A percentile compares a stretch with the other conserved stretches of the same genome.
Evolutionary conservation across 2,329 filamentous ascomycete genomes (phyloP).

Genomic region (Biscogniauxia mediterranea): DNA sequence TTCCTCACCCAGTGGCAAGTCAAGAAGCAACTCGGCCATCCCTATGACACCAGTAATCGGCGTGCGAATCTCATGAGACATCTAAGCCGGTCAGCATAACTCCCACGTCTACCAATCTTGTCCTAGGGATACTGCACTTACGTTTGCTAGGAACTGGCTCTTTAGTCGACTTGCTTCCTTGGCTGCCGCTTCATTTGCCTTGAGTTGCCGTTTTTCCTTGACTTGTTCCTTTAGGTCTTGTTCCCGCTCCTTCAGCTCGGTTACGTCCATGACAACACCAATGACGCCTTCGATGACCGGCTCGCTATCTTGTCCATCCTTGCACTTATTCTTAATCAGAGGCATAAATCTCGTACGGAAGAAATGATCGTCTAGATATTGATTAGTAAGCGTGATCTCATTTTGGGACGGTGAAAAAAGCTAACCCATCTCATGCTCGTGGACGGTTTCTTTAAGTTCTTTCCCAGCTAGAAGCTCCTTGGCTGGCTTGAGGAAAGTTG

Average conservation of each 20-base stretch:
- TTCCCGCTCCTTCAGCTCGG: conserved; percentile 66
- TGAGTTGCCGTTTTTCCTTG: conserved; percentile 65
- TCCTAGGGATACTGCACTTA: conserved; percentile 20
- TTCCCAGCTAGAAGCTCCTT: conserved; percentile 64
- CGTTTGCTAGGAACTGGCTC: conserved; percentile 73
- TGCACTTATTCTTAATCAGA: conserved; percentile 55
- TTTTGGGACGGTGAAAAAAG: conserved; percentile 1
- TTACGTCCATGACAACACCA: conserved; percentile 77
- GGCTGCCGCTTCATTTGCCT: conserved; percentile 74
- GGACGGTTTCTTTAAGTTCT: conserved; percentile 53
- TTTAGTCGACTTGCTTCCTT: conserved; percentile 80
- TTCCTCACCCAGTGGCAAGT: conserved; percentile 66
- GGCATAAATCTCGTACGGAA: conserved; percentile 72
- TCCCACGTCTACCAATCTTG: background rate
- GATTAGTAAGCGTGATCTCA: conserved; percentile 5
- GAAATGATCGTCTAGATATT: conserved; percentile 54
- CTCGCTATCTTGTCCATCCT: conserved; percentile 48
- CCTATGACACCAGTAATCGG: conserved; percentile 80
- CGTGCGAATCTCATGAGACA: conserved; percentile 78
- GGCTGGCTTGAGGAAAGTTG: conserved; percentile 56
- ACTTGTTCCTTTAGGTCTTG: conserved; percentile 62
- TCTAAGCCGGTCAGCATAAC: conserved; percentile 39
- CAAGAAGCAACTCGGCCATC: conserved; percentile 72
- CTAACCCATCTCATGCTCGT: conserved; percentile 60
- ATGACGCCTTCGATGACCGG: conserved; percentile 68